These are phyloP conservation scores for Trametes maxima DNA, from an alignment of 768 basidiomycete species.

Conservation along the genomic window DNA sequence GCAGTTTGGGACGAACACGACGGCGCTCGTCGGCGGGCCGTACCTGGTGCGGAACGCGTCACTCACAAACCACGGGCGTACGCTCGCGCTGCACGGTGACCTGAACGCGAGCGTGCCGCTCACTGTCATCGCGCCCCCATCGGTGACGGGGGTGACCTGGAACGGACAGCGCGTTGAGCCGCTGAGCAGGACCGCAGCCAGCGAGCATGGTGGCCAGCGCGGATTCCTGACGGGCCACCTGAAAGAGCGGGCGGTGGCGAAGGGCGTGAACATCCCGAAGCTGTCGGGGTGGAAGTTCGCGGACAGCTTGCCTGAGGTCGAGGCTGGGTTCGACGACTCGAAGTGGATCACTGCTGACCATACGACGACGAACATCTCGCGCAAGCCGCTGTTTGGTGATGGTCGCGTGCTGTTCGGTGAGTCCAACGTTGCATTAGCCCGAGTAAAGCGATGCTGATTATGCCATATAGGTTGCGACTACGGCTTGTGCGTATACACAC, in stretches of 20 bases:
- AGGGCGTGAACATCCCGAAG: constrained; percentile 45
- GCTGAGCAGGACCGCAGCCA: constrained; percentile 27
- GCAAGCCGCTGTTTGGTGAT: constrained; percentile 70
- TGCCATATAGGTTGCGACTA: constrained; percentile 68
- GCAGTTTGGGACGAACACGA: constrained; percentile 71
- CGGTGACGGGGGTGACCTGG: constrained; percentile 63
- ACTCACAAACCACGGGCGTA: constrained; percentile 26
- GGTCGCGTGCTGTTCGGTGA: constrained; percentile 69
- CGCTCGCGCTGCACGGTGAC: constrained; percentile 68
- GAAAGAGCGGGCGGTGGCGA: constrained; percentile 33
- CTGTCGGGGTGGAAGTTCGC: constrained; percentile 73
- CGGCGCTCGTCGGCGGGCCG: constrained; percentile 57
- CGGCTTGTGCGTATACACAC: constrained; percentile 59
- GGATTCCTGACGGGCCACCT: constrained; percentile 52
- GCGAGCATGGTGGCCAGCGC: constrained; percentile 56
- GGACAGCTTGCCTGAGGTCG: constrained; percentile 75
- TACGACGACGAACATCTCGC: constrained; percentile 73
- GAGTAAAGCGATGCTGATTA: not conserved
- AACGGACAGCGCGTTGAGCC: constrained; percentile 53
- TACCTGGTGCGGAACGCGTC: constrained; percentile 48
- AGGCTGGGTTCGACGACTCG: constrained; percentile 57
- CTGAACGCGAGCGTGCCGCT: constrained; percentile 60
- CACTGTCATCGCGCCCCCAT: constrained; percentile 62
- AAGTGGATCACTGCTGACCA: constrained; percentile 69
- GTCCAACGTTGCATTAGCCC: not conserved